Base-by-base conservation (phyloP, 352 stramenopile species). In the Phytopythium kandeliae region DNA sequence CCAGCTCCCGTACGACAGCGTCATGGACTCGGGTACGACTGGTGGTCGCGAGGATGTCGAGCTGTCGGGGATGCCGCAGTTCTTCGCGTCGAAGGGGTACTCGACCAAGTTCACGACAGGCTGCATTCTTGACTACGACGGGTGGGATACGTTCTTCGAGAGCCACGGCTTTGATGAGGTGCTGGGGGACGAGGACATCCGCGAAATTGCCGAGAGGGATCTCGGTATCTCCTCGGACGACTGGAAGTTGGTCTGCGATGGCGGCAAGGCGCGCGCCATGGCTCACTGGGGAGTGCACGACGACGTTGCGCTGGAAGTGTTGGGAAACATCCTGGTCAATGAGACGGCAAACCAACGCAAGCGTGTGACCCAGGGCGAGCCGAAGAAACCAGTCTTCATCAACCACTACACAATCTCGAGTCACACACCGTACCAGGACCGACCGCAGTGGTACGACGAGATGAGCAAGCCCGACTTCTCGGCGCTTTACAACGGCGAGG, bases 391-490 rank as follows among this genome's bases (percentile, higher is more conserved):
- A 74, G 28, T 88, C 60, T 89, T 89, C 53, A 54, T 58, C 16
- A 84, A 58, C 13, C 78, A 86, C 46, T 89, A 85, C 45, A 89
- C 77, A 22, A 89, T 89, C 57, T 89, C 78, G 54, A 89, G 73
- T 58, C 78, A 89, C 50, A 65, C 69, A 26, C 71, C 71, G 31
- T 89, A 86, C 45, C 55, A 83, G n/a, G 71, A 83, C 25, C 65
- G 63, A 0, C 75, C 73, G 1, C 65, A 77, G 28, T 89, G 78
- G 78, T 86, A 74, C 58, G 75, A 4, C 28, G 28, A 31, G 4
- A 31, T 31, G 28, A 9, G 9, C 28, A 31, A 31, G 9, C 46
- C 46, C 10, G 62, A 74, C 25, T 69, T 74, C 30, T 61, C 71
- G 1, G 56, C 67, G 30, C 82, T 86, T 41, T 86, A 85, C 54